Percentiles rank a stretch among this genome's conserved stretches.
phyloP scores from a whole-genome alignment of 1,284 basidiomycete genomes.

The Austroboletus niveus region DNA sequence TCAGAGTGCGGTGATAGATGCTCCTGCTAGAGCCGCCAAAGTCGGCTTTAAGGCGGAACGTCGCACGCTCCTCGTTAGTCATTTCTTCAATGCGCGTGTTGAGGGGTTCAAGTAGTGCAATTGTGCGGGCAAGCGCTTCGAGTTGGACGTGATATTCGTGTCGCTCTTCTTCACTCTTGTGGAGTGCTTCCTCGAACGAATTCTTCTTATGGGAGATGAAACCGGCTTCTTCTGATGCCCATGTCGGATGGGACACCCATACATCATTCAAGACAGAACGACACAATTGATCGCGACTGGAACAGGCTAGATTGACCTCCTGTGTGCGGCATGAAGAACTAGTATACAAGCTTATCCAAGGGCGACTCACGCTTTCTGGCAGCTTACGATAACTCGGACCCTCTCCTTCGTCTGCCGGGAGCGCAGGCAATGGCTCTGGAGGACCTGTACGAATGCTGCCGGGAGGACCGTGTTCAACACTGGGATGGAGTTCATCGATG shows the following conservation, averaged over 20 bases:
- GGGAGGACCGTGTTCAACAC: constrained; percentile 72
- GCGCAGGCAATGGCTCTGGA: constrained; percentile 65
- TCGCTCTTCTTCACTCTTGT: constrained; percentile 97
- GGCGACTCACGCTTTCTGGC: constrained; percentile 67
- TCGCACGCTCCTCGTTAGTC: constrained; percentile 82
- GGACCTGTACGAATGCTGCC: constrained; percentile 71
- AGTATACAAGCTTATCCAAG: constrained; percentile 1
- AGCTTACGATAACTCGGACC: constrained; percentile 92
- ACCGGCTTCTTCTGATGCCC: constrained; percentile 94
- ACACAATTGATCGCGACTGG: constrained; percentile 92
- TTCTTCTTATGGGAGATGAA: constrained; percentile 98
- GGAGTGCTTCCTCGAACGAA: constrained; percentile 92
- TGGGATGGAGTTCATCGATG: constrained; percentile 68
- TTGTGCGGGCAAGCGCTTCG: constrained; percentile 89
- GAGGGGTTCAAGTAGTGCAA: constrained; percentile 90
- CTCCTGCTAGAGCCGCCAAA: constrained; percentile 87
- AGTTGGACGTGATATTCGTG: constrained; percentile 99
- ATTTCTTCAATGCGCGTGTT: constrained; percentile 86
- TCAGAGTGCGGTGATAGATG: constrained; percentile 92
- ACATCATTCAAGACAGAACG: constrained; percentile 96
- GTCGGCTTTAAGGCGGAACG: constrained; percentile 84
- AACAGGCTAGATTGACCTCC: constrained; percentile 91
- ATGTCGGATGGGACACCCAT: constrained; percentile 97
- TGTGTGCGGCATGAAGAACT: constrained; percentile 34
- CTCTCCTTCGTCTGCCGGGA: constrained; percentile 70